phyloP scores from a whole-genome alignment of 371 early-diverging fungal genomes.

The Syncephalastrum sp. region DNA sequence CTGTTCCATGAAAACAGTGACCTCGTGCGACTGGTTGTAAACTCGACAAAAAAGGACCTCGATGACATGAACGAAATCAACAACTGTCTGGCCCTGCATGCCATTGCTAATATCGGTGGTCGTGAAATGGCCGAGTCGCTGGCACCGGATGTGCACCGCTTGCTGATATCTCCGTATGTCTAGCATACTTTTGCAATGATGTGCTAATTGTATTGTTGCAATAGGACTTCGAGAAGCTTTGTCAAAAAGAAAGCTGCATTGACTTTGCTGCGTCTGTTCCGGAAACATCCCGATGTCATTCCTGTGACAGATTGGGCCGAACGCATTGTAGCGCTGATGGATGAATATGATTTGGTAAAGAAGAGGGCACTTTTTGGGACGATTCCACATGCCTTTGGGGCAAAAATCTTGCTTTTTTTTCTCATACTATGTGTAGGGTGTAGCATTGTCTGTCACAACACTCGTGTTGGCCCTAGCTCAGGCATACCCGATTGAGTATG shows the following conservation, averaged over 20 bases:
- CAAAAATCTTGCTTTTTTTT: background rate
- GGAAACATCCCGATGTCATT: constrained; percentile 90
- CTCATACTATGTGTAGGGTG: constrained; percentile 60
- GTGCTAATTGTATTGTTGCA: background rate
- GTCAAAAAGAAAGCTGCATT: constrained; percentile 97
- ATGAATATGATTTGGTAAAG: constrained; percentile 81
- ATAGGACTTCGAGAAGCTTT: constrained; percentile 75
- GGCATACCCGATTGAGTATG: constrained; percentile 79
- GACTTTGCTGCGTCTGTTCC: constrained; percentile 83
- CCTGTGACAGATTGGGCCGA: constrained; percentile 90
- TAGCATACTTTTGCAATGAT: constrained; percentile 6
- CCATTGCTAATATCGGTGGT: constrained; percentile 93
- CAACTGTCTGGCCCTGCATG: constrained; percentile 90
- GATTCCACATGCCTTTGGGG: background rate
- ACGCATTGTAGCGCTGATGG: constrained; percentile 76
- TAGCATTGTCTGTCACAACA: constrained; percentile 80
- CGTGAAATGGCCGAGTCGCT: constrained; percentile 90
- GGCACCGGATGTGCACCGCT: constrained; percentile 79
- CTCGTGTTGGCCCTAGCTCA: constrained; percentile 88
- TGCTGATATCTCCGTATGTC: constrained; percentile 79
- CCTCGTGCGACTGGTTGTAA: constrained; percentile 78
- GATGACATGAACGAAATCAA: constrained; percentile 86
- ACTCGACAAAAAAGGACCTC: constrained; percentile 87
- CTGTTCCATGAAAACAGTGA: constrained; percentile 88
- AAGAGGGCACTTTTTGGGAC: background rate